A percentile compares a stretch with the other conserved stretches of the same genome.
Evolutionary conservation across 2,329 filamentous ascomycete genomes (phyloP).

Genomic region (Aaosphaeria pasadenensis): DNA sequence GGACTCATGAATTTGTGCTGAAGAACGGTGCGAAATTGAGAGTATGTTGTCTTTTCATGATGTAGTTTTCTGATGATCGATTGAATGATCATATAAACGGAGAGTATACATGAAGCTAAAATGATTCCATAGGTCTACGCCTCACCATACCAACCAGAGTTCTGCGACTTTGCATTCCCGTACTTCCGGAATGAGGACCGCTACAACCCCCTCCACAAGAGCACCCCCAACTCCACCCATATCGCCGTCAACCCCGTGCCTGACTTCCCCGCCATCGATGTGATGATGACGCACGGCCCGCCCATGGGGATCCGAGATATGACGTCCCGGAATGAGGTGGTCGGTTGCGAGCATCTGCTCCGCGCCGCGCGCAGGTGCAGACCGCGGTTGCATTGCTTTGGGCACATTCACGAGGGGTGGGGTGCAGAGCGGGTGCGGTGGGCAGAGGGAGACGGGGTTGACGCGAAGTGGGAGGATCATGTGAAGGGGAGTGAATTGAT

Average conservation of each 20-base stretch:
- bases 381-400: constrained; percentile 60
- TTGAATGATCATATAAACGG: too few species aligned
- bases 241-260: constrained; percentile 43
- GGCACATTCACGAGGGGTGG: constrained; percentile 59
- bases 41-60: constrained; percentile 14
- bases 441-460: constrained; percentile 23
- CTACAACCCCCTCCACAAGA: constrained; percentile 44
- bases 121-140: constrained; percentile 46
- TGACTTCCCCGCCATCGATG: constrained; percentile 47
- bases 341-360: constrained; percentile 56
- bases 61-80: too few species aligned
- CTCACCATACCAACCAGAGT: constrained; percentile 55
- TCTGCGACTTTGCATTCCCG: constrained; percentile 54
- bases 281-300: constrained; percentile 62
- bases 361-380: constrained; percentile 49
- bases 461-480: constrained; percentile 12
- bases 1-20: constrained; percentile 45
- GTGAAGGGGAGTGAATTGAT: constrained; percentile 13
- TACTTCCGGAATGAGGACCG: constrained; percentile 52
- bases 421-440: constrained; percentile 38
- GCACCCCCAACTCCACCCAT: constrained; percentile 17
- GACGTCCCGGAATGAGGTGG: constrained; percentile 26
- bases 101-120: too few species aligned
- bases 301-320: constrained; percentile 52
- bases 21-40: constrained; percentile 49